Evolutionary conservation across 2,329 filamentous ascomycete genomes (phyloP).

Genomic region (Xylariomycetidae sp.): DNA sequence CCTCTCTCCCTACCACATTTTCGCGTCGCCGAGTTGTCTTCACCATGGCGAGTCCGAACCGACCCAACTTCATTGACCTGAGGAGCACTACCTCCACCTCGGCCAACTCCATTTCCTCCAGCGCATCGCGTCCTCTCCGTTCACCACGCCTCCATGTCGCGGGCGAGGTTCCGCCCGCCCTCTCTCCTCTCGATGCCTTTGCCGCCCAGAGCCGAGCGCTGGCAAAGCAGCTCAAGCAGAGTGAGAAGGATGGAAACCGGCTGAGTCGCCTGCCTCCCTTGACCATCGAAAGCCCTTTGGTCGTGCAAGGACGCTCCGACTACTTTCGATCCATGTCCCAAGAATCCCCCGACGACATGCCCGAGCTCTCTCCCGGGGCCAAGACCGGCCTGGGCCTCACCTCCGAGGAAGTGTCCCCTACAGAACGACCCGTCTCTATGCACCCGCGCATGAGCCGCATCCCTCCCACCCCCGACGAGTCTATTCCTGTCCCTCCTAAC

Average conservation of each 20-base stretch:
- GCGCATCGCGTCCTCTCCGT: conserved; percentile 48
- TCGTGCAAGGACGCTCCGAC: conserved; percentile 67
- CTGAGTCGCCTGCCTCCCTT: conserved; percentile 82
- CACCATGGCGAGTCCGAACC: conserved; percentile 48
- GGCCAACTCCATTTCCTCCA: conserved; percentile 39
- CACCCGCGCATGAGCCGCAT: conserved; percentile 67
- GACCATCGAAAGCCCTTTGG: conserved; percentile 73
- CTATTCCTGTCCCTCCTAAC: conserved; percentile 39
- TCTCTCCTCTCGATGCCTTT: conserved; percentile 93
- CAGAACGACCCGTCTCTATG: conserved; percentile 62
- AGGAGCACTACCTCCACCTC: conserved; percentile 56
- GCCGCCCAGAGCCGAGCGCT: conserved; percentile 85
- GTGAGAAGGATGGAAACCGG: conserved; percentile 60
- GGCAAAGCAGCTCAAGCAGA: conserved; percentile 79
- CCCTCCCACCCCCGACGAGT: conserved; percentile 43
- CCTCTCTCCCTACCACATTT: too few species aligned
- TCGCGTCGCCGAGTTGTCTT: too few species aligned
- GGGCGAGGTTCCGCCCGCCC: conserved; percentile 77
- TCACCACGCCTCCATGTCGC: conserved; percentile 74
- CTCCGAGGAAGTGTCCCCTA: conserved; percentile 49
- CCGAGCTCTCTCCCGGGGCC: conserved; percentile 27
- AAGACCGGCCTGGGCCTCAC: conserved; percentile 42
- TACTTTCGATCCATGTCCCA: conserved; percentile 74
- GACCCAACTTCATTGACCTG: conserved; percentile 54
- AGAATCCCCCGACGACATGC: conserved; percentile 49